Evolutionary conservation across 1,284 basidiomycete species (phyloP).

Genomic region (Neonothopanus nambi): DNA sequence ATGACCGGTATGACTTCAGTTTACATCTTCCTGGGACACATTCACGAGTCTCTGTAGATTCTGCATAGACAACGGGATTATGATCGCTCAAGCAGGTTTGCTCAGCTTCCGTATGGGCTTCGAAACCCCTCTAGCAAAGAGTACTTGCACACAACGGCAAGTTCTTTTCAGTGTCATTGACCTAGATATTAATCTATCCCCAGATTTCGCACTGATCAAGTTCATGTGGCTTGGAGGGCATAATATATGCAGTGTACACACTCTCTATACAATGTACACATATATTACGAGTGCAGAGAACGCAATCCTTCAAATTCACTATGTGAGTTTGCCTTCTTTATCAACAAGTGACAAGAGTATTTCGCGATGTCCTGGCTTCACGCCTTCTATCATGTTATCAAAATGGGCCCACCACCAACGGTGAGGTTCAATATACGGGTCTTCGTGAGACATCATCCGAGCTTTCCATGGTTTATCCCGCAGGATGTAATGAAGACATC

Average conservation of each 20-base stretch:
- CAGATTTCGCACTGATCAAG: constrained; percentile 91
- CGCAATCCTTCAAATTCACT: too few relatives aligned
- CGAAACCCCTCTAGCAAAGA: constrained; percentile 74
- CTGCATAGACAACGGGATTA: constrained; percentile 99
- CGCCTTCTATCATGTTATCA: constrained; percentile 48
- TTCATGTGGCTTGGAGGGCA: constrained; percentile 83
- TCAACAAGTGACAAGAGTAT: constrained; percentile 41
- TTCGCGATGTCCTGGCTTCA: constrained; percentile 52
- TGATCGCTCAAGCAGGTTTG: constrained; percentile 98
- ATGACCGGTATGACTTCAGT: constrained; percentile 70
- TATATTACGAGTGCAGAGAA: too few relatives aligned
- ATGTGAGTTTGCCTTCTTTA: constrained; percentile 29
- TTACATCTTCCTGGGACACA: constrained; percentile 9
- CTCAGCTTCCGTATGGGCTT: constrained; percentile 93
- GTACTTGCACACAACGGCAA: constrained; percentile 87
- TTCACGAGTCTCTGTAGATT: constrained; percentile 55
- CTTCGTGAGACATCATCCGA: constrained; percentile 37
- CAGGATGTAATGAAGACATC: constrained; percentile 76
- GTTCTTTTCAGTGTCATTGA: constrained; percentile 13
- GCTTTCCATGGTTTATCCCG: constrained; percentile 76
- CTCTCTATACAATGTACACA: too few relatives aligned
- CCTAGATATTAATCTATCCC: constrained; percentile 5
- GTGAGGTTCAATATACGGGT: constrained; percentile 51
- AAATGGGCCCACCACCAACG: constrained; percentile 80
- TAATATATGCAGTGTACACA: constrained; percentile 33